These are phyloP conservation scores for Dothiorella sarmentorum DNA, from an alignment of 2,329 filamentous ascomycete species.

Conservation along the genomic window DNA sequence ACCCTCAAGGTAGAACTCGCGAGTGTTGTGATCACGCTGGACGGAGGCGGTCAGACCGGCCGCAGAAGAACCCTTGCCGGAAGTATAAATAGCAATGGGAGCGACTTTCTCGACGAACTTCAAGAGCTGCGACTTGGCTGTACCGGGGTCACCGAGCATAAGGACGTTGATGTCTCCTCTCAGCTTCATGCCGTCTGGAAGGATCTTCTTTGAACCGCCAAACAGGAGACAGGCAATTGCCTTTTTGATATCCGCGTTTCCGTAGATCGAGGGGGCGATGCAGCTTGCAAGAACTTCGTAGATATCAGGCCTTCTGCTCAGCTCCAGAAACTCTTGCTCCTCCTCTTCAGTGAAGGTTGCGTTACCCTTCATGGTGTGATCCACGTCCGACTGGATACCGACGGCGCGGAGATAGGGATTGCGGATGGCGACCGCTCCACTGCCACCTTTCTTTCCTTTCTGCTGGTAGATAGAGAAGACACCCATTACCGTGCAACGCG, in stretches of 20 bases:
- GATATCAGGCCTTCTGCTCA: constrained; percentile 87
- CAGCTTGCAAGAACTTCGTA: constrained; percentile 87
- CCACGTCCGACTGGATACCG: constrained; percentile 85
- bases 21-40: constrained; percentile 88
- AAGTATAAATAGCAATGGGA: constrained; percentile 94
- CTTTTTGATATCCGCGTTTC: constrained; percentile 95
- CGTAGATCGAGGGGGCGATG: constrained; percentile 96
- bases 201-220: constrained; percentile 94
- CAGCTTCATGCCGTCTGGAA: constrained; percentile 95
- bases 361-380: constrained; percentile 82
- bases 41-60: constrained; percentile 97
- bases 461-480: constrained; percentile 98
- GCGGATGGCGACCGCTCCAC: constrained; percentile 85
- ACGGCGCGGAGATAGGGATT: constrained; percentile 93
- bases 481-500: constrained; percentile 90
- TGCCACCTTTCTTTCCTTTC: constrained; percentile 76
- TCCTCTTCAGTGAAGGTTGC: constrained; percentile 89
- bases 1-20: constrained; percentile 96
- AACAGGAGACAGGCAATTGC: constrained; percentile 90
- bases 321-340: constrained; percentile 90
- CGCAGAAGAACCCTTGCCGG: constrained; percentile 92
- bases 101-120: constrained; percentile 98
- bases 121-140: constrained; percentile 93
- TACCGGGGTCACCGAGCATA: constrained; percentile 93
- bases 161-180: constrained; percentile 98